Conservation (phyloP, 2,329 filamentous ascomycete species). For the Rhinocladiella mackenziei region DNA sequence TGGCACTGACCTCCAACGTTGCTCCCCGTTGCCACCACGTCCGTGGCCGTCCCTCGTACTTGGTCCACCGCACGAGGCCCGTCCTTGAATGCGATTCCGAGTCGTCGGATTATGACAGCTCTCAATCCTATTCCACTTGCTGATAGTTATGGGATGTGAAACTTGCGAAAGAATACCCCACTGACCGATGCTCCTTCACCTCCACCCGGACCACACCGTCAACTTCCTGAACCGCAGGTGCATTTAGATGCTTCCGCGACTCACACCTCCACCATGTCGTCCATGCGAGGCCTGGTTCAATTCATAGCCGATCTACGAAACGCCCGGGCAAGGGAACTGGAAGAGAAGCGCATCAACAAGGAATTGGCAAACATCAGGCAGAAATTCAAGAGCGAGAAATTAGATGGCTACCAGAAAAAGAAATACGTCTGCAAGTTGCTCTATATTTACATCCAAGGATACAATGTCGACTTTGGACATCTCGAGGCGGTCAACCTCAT, state of each 20-base stretch:
- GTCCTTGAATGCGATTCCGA: neutral
- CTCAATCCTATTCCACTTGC: neutral
- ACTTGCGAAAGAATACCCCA: neutral
- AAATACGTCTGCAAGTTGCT: constrained; percentile 99
- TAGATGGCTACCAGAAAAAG: constrained; percentile 98
- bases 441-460: constrained; percentile 98
- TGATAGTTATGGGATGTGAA: constrained; percentile 6
- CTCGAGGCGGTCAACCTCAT: constrained; percentile 97
- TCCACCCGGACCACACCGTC: constrained; percentile 1
- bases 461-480: constrained; percentile 98
- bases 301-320: constrained; percentile 98
- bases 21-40: too few relatives aligned
- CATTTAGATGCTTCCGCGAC: constrained; percentile 5
- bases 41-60: too few relatives aligned
- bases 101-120: neutral
- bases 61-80: too few relatives aligned
- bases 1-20: too few relatives aligned
- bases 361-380: constrained; percentile 97
- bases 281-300: constrained; percentile 75
- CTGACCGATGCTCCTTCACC: constrained; percentile 2
- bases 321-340: constrained; percentile 86
- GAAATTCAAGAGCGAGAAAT: constrained; percentile 93
- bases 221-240: neutral
- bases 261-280: constrained; percentile 29
- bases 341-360: constrained; percentile 99